Evolutionary conservation across 2,329 filamentous ascomycete species (phyloP).

Genomic region (Blumeria graminis): DNA sequence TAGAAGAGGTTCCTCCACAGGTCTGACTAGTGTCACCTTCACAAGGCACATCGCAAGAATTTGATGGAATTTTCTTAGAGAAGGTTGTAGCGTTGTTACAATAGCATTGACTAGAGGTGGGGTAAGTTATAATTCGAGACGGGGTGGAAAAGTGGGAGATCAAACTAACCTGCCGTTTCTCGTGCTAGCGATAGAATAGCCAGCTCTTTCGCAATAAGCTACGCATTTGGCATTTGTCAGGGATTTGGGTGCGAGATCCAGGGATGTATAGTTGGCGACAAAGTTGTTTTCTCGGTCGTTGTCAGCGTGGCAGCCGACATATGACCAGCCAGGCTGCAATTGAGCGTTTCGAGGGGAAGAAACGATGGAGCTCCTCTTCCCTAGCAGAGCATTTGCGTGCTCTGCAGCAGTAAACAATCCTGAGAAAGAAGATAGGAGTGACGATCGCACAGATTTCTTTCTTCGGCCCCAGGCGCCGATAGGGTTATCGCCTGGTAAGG

Average conservation of each 20-base stretch:
- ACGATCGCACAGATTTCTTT: not conserved
- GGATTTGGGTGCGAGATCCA: conserved; percentile 17
- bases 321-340: conserved; percentile 14
- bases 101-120: conserved; percentile 20
- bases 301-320: conserved; percentile 21
- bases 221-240: conserved; percentile 24
- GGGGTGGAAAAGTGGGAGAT: not conserved
- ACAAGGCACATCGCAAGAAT: conserved; percentile 24
- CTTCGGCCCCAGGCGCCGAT: conserved; percentile 24
- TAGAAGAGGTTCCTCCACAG: conserved; percentile 25
- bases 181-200: conserved; percentile 24
- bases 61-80: conserved; percentile 20
- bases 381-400: no score
- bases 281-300: conserved; percentile 13
- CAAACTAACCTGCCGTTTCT: conserved; percentile 17
- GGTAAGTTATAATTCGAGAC: not conserved
- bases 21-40: conserved; percentile 21
- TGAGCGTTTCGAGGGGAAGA: no score
- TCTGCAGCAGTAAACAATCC: no score
- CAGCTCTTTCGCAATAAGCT: conserved; percentile 21
- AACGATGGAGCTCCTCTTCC: no score
- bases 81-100: conserved; percentile 20
- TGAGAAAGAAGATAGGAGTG: no score
- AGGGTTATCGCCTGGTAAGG: conserved; percentile 30
- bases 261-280: conserved; percentile 18